A percentile compares a stretch with the other conserved stretches of the same genome.
phyloP scores from a whole-genome alignment of 176 grass and related monocot species.

The Oryza glumipatula region DNA sequence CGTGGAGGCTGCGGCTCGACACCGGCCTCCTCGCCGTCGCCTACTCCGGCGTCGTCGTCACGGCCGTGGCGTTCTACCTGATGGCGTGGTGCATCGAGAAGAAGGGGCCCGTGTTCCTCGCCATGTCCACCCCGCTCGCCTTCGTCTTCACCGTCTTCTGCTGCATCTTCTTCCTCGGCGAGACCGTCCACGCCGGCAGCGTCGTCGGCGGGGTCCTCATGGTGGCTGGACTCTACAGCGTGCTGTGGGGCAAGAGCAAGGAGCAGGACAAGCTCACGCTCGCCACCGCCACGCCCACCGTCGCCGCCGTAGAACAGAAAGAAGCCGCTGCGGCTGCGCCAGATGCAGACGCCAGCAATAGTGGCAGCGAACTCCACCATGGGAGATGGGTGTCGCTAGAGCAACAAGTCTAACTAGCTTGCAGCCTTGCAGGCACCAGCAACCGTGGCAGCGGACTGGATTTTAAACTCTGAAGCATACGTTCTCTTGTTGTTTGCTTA shows the following conservation, averaged over 20 bases:
- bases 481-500: too few relatives aligned
- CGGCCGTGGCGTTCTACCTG: slow-evolving; percentile 68
- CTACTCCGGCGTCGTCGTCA: slow-evolving; percentile 55
- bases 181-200: slow-evolving; percentile 63
- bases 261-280: background rate
- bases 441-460: too few relatives aligned
- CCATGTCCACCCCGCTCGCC: slow-evolving; percentile 63
- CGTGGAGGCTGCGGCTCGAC: slow-evolving; percentile 69
- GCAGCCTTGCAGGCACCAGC: too few relatives aligned
- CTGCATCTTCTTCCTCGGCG: slow-evolving; percentile 65
- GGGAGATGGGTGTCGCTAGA: too few relatives aligned
- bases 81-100: slow-evolving; percentile 75
- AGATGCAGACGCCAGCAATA: too few relatives aligned
- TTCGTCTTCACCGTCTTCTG: slow-evolving; percentile 63
- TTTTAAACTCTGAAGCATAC: too few relatives aligned
- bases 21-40: slow-evolving; percentile 52
- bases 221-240: slow-evolving; percentile 51
- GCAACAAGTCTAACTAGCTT: too few relatives aligned
- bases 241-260: slow-evolving; percentile 60
- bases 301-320: too few relatives aligned
- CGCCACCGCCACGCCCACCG: too few relatives aligned
- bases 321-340: too few relatives aligned
- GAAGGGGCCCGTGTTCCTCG: slow-evolving; percentile 60
- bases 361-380: too few relatives aligned
- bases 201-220: slow-evolving; percentile 42